Base-by-base conservation (phyloP, 2,329 filamentous ascomycete species). In the Apiospora rasikravindrae region DNA sequence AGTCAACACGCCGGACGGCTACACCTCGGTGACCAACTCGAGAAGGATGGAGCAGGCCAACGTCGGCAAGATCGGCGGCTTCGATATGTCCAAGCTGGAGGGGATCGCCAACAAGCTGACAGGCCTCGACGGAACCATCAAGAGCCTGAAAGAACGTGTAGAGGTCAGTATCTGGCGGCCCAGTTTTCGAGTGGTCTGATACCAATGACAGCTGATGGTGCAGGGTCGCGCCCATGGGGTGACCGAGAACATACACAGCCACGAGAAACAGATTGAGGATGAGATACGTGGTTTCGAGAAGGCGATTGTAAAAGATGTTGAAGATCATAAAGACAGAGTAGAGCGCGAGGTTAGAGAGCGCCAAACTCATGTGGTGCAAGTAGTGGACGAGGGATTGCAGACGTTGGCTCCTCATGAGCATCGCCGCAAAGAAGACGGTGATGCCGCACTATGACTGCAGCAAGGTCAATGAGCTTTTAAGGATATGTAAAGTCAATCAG, bases 1-100 rank as follows among this genome's bases (percentile, higher is more conserved):
- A 71, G 77, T 80, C 72, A 82, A 80, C 71, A 79, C 78, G 0
- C 78, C 78, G 13, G 77, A 79, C 69, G 75, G 73, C 71, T 80
- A 80, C 49, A 79, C 75, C 0, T 79, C 78, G 1, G 61, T 79
- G 11, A 76, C 75, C 7, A 74, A 73, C 29, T 66, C 75, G 72
- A 73, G 71, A 14, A 75, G 73, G 14, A 44, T 67, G 11, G 73
- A 67, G 44, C 71, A 73, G n/a, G 49, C 67, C 7, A 72, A n/a
- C 33, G 4, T 24, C 0, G 57, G 57, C 33, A 75, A 72, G 68
- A 16, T 75, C 19, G 71, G 72, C 37, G 74, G 73, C 16, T n/a
- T 74, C 22, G 77, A 80, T 24, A 66, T 75, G 22, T 72, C 75
- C 29, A 76, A 75, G 70, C 73, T 78, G 26, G 77, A 78, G 42